Evolutionary conservation across 108 stramenopile species (phyloP).

Genomic region (Pseudonitzschia pungens): DNA sequence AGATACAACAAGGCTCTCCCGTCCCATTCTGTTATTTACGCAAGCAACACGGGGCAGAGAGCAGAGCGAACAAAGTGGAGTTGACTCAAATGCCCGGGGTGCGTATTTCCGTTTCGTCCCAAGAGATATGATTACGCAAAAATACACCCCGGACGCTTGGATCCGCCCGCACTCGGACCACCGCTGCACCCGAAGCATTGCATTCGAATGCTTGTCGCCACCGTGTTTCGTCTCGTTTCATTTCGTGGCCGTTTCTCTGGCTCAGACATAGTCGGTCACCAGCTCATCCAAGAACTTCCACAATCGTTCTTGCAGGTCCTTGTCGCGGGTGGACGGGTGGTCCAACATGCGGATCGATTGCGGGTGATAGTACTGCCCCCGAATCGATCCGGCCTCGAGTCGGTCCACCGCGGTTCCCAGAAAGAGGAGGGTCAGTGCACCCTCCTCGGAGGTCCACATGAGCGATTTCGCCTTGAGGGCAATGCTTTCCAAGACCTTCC

Average conservation of each 20-base stretch:
- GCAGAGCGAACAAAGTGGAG: no score
- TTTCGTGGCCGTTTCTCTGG: not conserved
- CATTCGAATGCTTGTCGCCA: no score
- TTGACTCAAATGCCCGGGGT: no score
- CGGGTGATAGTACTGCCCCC: constrained; percentile 61
- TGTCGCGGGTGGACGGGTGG: constrained; percentile 34
- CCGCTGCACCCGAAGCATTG: no score
- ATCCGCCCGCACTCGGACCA: no score
- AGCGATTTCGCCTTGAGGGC: constrained; percentile 10
- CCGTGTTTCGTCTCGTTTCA: not conserved
- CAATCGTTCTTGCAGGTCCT: constrained; percentile 39
- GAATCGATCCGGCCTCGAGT: constrained; percentile 34
- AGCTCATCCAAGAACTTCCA: constrained; percentile 52
- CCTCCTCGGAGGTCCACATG: constrained; percentile 50
- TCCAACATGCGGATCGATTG: constrained; percentile 33
- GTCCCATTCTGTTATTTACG: no score
- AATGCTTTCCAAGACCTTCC: not conserved
- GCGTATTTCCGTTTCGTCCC: no score
- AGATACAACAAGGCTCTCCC: no score
- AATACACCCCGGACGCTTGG: no score
- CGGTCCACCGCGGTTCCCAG: constrained; percentile 33
- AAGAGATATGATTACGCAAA: no score
- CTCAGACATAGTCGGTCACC: constrained; percentile 23
- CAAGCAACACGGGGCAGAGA: no score
- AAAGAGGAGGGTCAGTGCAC: constrained; percentile 50